Evolutionary conservation across 2,329 filamentous ascomycete species (phyloP), one percentile per base, ranked within the genome.

Genomic region (Alternaria consortialis): DNA sequence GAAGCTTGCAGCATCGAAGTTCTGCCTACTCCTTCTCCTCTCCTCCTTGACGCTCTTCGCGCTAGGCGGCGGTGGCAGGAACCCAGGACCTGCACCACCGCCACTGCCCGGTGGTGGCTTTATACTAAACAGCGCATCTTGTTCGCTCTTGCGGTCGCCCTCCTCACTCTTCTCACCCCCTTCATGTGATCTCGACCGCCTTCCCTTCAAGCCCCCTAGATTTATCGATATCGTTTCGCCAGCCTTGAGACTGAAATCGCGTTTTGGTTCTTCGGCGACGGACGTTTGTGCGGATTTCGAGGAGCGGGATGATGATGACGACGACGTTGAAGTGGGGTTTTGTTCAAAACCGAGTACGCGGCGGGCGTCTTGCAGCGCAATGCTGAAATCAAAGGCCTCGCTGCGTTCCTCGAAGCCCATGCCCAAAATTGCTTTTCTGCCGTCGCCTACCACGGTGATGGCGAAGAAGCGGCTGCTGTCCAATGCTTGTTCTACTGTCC

Each of bases 181-280:
- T 77, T 80, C 66, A 63, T 64, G 67, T 12, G 47, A 52, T 74
- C 80, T 58, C 73, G 75, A 71, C 63, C 76, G 83, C 67, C 80
- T 69, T 2, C 87, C 83, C 67, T 83, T 85, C 39, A 77, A 36
- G 23, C 88, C 87, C 5, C 87, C 88, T 53, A 95, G 84, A 75
- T 91, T 92, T 66, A 96, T 89, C 25, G 90, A 92, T 69, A 97
- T 96, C 17, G 91, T 97, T 84, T 97, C 90, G 11, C 93, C 93
- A 62, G 94, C 92, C 78, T 97, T 97, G 65, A 97, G 78, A 72
- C 91, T 94, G 74, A 93, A 93, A 73, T 97, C 93, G 67, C 86
- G 87, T 80, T 88, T 90, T 34, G 72, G 74, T 73, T 87, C 86
- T 58, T 83, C 81, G 42, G 79, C 79, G 59, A 76, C 51, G 36